Evolutionary conservation across 805 yeast species (phyloP), one percentile per base, ranked within the genome.

Genomic region (Wickerhamomyces chambardii): DNA sequence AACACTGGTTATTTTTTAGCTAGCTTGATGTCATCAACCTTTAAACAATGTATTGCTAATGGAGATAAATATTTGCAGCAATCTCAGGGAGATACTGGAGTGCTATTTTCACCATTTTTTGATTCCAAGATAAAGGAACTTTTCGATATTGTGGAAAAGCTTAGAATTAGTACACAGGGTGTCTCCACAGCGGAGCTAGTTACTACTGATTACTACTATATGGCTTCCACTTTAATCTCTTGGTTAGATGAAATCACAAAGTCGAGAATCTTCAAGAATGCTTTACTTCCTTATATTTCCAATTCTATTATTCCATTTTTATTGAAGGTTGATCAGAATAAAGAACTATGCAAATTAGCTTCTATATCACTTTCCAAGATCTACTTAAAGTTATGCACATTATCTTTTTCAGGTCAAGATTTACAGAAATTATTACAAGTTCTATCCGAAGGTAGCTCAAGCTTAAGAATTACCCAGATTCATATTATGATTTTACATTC

Each of bases 291-390:
- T 4, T 68, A 72, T 36, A 56, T 81, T 28, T 52, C 63, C 9
- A 55, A 61, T 3, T 61, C 71, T 35, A 66, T 87, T 21, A 56
- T 85, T 1, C 95, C 95, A 19, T 78, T 84, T 41, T 59, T 86
- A 37, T 62, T 84, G 48, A 63, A 69, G 15, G 58, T 86, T 32
- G 73, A 77, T 34, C 70, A 67, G 31, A 70, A 83, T 64, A 77
- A 84, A 40, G 97, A 90, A 41, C 84, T 84, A 12, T 83, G 94
- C 44, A 84, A 82, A 44, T 56, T 83, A 37, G 79, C 80, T 0
- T 69, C 7, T 8, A 24, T 24, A 11, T 24, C 27, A 14, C n/a
- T 24, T 12, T 11, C 12, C 6, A 14, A n/a, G 12, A 11, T 24
- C 2, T 24, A 8, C n/a, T 11, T 24, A 6, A 8, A 8, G 14